A percentile compares a stretch with the other conserved stretches of the same genome.
Conservation (phyloP, 2,329 filamentous ascomycete species). For the Tolypocladium cylindrosporum region DNA sequence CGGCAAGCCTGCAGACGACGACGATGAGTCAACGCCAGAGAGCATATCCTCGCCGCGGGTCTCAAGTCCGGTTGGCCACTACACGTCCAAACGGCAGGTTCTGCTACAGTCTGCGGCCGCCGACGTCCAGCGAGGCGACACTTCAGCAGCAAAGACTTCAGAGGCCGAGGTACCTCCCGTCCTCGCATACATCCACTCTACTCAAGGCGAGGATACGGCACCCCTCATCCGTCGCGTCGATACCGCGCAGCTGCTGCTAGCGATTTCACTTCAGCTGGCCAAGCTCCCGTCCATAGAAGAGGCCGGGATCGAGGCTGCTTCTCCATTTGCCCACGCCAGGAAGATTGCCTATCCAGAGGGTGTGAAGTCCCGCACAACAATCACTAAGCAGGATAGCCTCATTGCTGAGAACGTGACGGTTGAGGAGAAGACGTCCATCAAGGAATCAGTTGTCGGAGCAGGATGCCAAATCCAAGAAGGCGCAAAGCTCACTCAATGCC, state of each 20-base stretch:
- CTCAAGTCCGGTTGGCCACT: slow-evolving; percentile 10
- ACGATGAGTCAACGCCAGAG: slow-evolving; percentile 21
- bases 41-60: slow-evolving; percentile 16
- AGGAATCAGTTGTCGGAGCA: slow-evolving; percentile 79
- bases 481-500: slow-evolving; percentile 76
- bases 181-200: slow-evolving; percentile 71
- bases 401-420: slow-evolving; percentile 84
- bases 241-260: slow-evolving; percentile 70
- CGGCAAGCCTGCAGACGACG: slow-evolving; percentile 27
- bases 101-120: neutral
- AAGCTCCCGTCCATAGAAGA: slow-evolving; percentile 68
- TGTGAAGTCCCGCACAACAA: slow-evolving; percentile 69
- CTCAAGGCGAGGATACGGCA: slow-evolving; percentile 28
- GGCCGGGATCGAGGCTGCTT: slow-evolving; percentile 43
- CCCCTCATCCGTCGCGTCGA: slow-evolving; percentile 82
- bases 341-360: slow-evolving; percentile 80
- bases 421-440: slow-evolving; percentile 83
- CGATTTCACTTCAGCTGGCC: slow-evolving; percentile 75
- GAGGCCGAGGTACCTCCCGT: slow-evolving; percentile 52
- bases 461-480: slow-evolving; percentile 80
- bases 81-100: neutral
- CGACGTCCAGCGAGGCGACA: neutral
- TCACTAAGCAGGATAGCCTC: slow-evolving; percentile 72
- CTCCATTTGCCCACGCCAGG: slow-evolving; percentile 65
- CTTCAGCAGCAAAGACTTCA: neutral